A percentile compares a stretch with the other conserved stretches of the same genome.
Evolutionary conservation across 1,284 basidiomycete genomes (phyloP).

Genomic region (Ustilago tritici): DNA sequence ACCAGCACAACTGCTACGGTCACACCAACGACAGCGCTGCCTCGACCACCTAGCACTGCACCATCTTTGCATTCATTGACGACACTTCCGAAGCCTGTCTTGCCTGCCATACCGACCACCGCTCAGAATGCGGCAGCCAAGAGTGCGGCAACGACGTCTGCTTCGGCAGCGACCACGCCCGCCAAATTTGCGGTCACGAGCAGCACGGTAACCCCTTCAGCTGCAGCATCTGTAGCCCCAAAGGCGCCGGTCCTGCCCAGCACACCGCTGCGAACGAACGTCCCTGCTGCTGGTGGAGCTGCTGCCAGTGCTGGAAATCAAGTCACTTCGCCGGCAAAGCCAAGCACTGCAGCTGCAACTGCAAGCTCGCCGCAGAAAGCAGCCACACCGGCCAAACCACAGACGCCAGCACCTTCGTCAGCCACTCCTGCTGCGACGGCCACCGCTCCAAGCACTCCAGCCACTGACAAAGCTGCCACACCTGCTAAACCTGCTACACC

Average conservation of each 20-base stretch:
- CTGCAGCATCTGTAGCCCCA: conserved; percentile 1
- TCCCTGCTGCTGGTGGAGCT: background rate
- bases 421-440: background rate
- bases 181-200: conserved; percentile 1
- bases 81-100: conserved; percentile 37
- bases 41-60: conserved; percentile 27
- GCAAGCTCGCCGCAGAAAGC: conserved; percentile 14
- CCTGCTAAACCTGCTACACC: conserved; percentile 3
- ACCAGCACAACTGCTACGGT: conserved; percentile 4
- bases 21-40: conserved; percentile 21
- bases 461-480: conserved; percentile 12
- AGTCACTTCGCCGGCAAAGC: conserved; percentile 19
- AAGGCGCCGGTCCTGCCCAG: conserved; percentile 32
- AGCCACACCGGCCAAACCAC: conserved; percentile 19
- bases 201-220: conserved; percentile 3
- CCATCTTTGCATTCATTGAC: conserved; percentile 29
- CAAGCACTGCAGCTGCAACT: conserved; percentile 6
- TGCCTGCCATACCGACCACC: conserved; percentile 30
- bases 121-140: conserved; percentile 15
- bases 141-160: background rate
- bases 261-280: conserved; percentile 31
- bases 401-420: conserved; percentile 1
- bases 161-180: conserved; percentile 3
- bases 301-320: background rate
- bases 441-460: conserved; percentile 1